Evolutionary conservation across 1,284 basidiomycete species (phyloP).

Genomic region (Rhodofomes roseus): DNA sequence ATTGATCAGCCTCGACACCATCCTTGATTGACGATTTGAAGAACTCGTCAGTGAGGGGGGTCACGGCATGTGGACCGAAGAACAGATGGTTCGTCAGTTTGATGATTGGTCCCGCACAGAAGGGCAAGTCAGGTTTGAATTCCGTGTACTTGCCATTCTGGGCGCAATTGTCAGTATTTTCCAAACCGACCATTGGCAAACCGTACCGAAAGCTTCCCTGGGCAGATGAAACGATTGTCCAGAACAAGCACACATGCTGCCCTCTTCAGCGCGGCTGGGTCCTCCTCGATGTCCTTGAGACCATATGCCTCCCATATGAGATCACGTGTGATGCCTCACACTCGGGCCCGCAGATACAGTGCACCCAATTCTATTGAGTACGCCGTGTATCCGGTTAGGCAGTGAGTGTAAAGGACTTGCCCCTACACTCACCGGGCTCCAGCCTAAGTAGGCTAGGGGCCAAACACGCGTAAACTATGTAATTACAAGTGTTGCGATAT

Average conservation of each 20-base stretch:
- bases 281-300: background rate
- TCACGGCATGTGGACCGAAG: background rate
- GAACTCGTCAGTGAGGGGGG: background rate
- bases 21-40: background rate
- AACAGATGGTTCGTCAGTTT: background rate
- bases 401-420: too few relatives aligned
- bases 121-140: background rate
- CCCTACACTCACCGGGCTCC: too few relatives aligned
- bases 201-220: too few relatives aligned
- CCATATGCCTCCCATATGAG: background rate
- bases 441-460: too few relatives aligned
- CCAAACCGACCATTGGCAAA: too few relatives aligned
- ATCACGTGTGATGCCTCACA: background rate
- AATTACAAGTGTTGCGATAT: too few relatives aligned
- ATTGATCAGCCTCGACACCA: background rate
- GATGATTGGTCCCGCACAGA: background rate
- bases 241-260: background rate
- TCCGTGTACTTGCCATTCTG: background rate
- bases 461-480: too few relatives aligned
- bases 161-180: background rate
- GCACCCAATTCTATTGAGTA: too few relatives aligned
- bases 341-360: too few relatives aligned
- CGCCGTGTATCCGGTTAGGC: too few relatives aligned
- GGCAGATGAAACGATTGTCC: background rate
- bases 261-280: background rate